phyloP scores from a whole-genome alignment of 2,329 filamentous ascomycete species.

The Rasamsonia emersonii region DNA sequence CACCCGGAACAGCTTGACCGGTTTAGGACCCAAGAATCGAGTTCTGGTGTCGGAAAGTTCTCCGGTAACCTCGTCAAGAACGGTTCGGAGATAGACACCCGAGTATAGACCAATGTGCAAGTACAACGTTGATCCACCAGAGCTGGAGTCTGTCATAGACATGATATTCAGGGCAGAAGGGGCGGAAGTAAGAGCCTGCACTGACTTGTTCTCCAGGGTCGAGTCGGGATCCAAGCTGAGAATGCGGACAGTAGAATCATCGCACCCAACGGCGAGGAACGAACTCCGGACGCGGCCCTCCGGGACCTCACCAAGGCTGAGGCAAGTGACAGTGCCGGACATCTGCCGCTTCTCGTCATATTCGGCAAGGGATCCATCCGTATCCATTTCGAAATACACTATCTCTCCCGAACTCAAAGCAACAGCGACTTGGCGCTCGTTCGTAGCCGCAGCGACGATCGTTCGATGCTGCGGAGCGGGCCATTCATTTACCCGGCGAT shows the following conservation, averaged over 20 bases:
- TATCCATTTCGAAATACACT: conserved; percentile 96
- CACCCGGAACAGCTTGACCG: conserved; percentile 86
- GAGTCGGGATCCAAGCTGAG: conserved; percentile 83
- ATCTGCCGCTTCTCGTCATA: conserved; percentile 94
- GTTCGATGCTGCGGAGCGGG: conserved; percentile 85
- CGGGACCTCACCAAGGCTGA: conserved; percentile 89
- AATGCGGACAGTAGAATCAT: conserved; percentile 91
- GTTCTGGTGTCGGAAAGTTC: conserved; percentile 92
- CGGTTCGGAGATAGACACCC: conserved; percentile 89
- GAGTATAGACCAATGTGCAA: conserved; percentile 94
- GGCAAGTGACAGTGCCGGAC: conserved; percentile 86
- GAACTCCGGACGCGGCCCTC: conserved; percentile 82
- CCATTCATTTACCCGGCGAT: conserved; percentile 82
- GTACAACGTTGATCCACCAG: conserved; percentile 79
- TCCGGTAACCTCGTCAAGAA: conserved; percentile 89
- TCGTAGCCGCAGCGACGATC: conserved; percentile 89
- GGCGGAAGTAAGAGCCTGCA: conserved; percentile 84
- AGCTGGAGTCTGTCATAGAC: conserved; percentile 88
- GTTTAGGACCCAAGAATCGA: conserved; percentile 85
- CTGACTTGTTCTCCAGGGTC: conserved; percentile 84
- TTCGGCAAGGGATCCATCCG: conserved; percentile 80
- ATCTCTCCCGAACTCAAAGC: conserved; percentile 94
- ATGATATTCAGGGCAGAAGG: conserved; percentile 87
- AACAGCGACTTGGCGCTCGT: conserved; percentile 85
- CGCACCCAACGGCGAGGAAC: conserved; percentile 91